These are phyloP conservation scores for Moniliella sp. DNA, from an alignment of 1,284 basidiomycete genomes.

Conservation along the genomic window DNA sequence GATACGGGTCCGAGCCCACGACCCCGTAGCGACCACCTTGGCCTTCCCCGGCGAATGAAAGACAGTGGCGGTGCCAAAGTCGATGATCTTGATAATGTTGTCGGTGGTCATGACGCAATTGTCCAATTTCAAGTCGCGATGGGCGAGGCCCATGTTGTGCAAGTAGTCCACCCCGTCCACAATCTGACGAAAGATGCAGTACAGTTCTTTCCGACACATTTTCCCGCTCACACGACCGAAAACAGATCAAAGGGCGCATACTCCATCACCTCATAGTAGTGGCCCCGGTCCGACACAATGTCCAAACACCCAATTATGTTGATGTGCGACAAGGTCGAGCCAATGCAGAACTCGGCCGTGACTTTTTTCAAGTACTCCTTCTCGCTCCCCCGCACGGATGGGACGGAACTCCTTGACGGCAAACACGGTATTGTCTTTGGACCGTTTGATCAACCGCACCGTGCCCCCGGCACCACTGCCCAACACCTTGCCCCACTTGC, in stretches of 20 bases:
- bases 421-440: constrained; percentile 45
- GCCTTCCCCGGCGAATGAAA: constrained; percentile 75
- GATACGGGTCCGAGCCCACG: constrained; percentile 90
- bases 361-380: constrained; percentile 98
- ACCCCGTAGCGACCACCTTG: constrained; percentile 49
- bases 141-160: constrained; percentile 85
- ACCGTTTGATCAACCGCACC: constrained; percentile 75
- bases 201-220: constrained; percentile 92
- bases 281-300: constrained; percentile 88
- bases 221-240: constrained; percentile 94
- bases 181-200: constrained; percentile 96
- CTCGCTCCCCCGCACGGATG: constrained; percentile 59
- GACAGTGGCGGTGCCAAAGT: constrained; percentile 95
- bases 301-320: constrained; percentile 98
- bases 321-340: constrained; percentile 56
- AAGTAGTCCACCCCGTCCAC: constrained; percentile 94
- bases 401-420: constrained; percentile 95
- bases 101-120: constrained; percentile 92
- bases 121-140: constrained; percentile 94
- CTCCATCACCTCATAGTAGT: constrained; percentile 72
- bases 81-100: constrained; percentile 93
- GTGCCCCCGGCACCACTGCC: constrained; percentile 93
- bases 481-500: constrained; percentile 87
- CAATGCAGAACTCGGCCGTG: constrained; percentile 93
- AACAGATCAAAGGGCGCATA: constrained; percentile 96